Evolutionary conservation across 2,329 filamentous ascomycete genomes (phyloP).

Genomic region (Calonectria honghensis): DNA sequence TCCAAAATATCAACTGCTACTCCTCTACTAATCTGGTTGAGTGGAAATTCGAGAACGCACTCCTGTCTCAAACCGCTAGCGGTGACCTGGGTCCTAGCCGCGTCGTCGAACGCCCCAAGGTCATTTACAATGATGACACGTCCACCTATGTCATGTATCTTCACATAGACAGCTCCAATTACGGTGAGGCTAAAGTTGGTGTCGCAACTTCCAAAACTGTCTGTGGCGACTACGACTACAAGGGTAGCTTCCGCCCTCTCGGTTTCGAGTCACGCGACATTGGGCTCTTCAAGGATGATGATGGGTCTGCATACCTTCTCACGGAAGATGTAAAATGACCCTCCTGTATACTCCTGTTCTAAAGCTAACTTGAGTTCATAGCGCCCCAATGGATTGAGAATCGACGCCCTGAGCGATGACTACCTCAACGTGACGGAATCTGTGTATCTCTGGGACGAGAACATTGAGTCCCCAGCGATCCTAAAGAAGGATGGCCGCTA

Average conservation of each 20-base stretch:
- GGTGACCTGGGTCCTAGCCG: slow-evolving; percentile 77
- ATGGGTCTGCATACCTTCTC: slow-evolving; percentile 77
- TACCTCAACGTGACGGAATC: slow-evolving; percentile 71
- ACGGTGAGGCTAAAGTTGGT: slow-evolving; percentile 78
- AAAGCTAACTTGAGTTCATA: slow-evolving; percentile 47
- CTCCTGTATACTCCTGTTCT: accelerated
- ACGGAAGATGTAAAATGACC: slow-evolving; percentile 73
- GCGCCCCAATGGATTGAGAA: slow-evolving; percentile 75
- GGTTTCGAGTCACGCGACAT: slow-evolving; percentile 71
- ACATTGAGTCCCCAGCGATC: slow-evolving; percentile 78
- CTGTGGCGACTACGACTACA: slow-evolving; percentile 74
- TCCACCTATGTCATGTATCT: slow-evolving; percentile 81
- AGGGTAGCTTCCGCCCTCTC: slow-evolving; percentile 60
- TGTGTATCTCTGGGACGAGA: slow-evolving; percentile 71
- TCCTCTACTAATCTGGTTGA: slow-evolving; percentile 77
- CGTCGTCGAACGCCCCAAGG: slow-evolving; percentile 80
- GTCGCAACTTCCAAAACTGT: slow-evolving; percentile 76
- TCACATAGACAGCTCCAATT: slow-evolving; percentile 78
- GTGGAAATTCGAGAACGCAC: slow-evolving; percentile 77
- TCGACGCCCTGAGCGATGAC: slow-evolving; percentile 73
- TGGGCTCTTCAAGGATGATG: slow-evolving; percentile 77
- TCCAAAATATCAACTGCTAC: slow-evolving; percentile 82
- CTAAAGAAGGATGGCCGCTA: slow-evolving; percentile 76
- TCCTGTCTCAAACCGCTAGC: slow-evolving; percentile 70
- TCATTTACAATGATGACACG: slow-evolving; percentile 80